These are phyloP conservation scores for Citrus hindsii DNA, from an alignment of 345 rosid species.

Conservation along the genomic window DNA sequence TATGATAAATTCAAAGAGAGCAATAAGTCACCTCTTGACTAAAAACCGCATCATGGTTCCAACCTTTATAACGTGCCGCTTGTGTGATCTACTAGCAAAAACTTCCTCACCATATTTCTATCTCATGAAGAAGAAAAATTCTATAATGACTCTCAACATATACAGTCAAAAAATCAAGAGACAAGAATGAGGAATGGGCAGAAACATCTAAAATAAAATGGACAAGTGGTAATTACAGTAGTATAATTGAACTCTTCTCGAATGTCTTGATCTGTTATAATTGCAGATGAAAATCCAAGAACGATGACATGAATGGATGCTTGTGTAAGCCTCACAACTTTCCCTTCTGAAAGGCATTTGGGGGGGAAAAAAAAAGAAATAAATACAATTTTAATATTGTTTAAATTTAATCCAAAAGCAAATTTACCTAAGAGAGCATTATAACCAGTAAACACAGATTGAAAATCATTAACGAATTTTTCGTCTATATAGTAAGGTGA, in stretches of 20 bases:
- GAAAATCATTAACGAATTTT: not conserved
- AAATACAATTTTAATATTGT: not conserved
- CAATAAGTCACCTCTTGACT: constrained; percentile 62
- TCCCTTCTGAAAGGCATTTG: constrained; percentile 52
- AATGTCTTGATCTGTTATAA: constrained; percentile 54
- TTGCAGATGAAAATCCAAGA: constrained; percentile 85
- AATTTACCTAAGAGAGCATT: not conserved
- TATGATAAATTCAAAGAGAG: not conserved
- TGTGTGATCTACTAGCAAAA: constrained; percentile 54
- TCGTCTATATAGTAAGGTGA: too few species aligned
- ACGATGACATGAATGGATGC: constrained; percentile 72
- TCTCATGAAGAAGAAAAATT: not conserved
- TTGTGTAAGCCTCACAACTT: constrained; percentile 58
- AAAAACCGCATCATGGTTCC: constrained; percentile 69
- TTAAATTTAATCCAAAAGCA: not conserved
- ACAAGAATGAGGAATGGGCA: not conserved
- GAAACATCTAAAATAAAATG: not conserved
- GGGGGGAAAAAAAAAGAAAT: not conserved
- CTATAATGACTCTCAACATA: not conserved
- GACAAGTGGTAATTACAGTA: constrained; percentile 29
- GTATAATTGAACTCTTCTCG: constrained; percentile 65
- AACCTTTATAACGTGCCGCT: constrained; percentile 57
- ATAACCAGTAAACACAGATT: not conserved
- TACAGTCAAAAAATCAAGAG: not conserved
- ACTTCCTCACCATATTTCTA: constrained; percentile 56